Evolutionary conservation across 2,329 filamentous ascomycete genomes (phyloP).

Genomic region (Trichoderma koningii): DNA sequence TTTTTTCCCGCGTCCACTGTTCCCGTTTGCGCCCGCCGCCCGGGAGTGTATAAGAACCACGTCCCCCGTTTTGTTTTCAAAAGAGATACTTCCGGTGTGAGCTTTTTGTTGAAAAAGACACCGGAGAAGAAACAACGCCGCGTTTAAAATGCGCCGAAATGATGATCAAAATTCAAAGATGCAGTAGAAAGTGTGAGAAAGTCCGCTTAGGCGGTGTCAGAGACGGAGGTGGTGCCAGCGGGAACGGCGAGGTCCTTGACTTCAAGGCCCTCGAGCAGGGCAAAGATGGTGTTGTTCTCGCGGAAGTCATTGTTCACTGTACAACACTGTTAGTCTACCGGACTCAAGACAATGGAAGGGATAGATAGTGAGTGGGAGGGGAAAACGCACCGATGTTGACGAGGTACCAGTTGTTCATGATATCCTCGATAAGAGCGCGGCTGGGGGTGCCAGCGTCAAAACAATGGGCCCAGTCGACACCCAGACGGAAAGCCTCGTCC

Average conservation of each 20-base stretch:
- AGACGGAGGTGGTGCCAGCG: background rate
- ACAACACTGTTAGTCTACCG: conserved; percentile 14
- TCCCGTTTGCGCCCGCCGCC: conserved; percentile 28
- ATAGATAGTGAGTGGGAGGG: background rate
- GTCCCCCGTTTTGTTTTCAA: conserved; percentile 8
- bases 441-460: conserved; percentile 76
- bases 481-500: conserved; percentile 92
- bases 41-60: conserved; percentile 7
- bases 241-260: conserved; percentile 58
- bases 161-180: background rate
- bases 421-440: conserved; percentile 73
- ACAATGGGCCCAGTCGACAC: conserved; percentile 91
- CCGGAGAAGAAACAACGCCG: conserved; percentile 28
- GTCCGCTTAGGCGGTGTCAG: conserved; percentile 1
- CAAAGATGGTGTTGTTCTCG: conserved; percentile 76
- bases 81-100: conserved; percentile 35
- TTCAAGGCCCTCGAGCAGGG: conserved; percentile 76
- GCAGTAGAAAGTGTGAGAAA: background rate
- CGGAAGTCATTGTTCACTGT: conserved; percentile 99
- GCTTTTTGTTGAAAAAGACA: conserved; percentile 49
- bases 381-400: conserved; percentile 78
- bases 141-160: conserved; percentile 3
- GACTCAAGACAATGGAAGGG: background rate
- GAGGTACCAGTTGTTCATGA: conserved; percentile 91
- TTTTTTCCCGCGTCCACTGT: background rate